These are phyloP conservation scores for Hirschfeldia incana DNA, from an alignment of 345 rosid genomes.

Conservation along the genomic window DNA sequence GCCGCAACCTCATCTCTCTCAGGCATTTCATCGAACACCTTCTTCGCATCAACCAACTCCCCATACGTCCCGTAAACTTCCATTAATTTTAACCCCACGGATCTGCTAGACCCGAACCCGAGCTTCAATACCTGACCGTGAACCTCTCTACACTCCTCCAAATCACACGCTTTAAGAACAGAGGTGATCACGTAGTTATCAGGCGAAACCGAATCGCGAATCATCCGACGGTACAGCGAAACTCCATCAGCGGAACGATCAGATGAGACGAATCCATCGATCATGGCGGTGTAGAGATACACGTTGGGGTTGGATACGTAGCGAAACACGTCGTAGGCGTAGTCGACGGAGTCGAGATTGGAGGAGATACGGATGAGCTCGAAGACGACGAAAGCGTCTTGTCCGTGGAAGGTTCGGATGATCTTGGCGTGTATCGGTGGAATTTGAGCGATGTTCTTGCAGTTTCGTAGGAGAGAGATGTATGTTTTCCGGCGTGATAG, in stretches of 20 bases:
- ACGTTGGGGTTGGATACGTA: conserved; percentile 49
- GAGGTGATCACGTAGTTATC: conserved; percentile 56
- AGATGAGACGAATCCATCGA: conserved; percentile 52
- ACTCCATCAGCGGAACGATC: conserved; percentile 48
- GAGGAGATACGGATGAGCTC: conserved; percentile 60
- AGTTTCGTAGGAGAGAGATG: conserved; percentile 22
- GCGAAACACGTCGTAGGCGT: conserved; percentile 52
- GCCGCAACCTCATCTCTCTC: conserved; percentile 56
- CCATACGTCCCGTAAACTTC: conserved; percentile 52
- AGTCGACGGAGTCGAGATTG: conserved; percentile 42
- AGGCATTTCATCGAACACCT: conserved; percentile 60
- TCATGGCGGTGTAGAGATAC: conserved; percentile 61
- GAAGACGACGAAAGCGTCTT: conserved; percentile 57
- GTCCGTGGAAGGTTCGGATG: conserved; percentile 46
- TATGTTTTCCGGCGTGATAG: conserved; percentile 22
- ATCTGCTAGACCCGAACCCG: conserved; percentile 50
- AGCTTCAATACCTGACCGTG: conserved; percentile 63
- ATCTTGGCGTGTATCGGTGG: conserved; percentile 41
- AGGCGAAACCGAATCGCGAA: conserved; percentile 41
- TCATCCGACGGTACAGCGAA: conserved; percentile 47
- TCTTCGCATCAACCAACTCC: conserved; percentile 42
- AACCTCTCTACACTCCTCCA: conserved; percentile 45
- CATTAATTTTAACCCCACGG: conserved; percentile 46
- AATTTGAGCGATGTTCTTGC: conserved; percentile 18
- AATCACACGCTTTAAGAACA: conserved; percentile 52